Evolutionary conservation across 352 stramenopile species (phyloP), one percentile per base, ranked within the genome.

Genomic region (Phytophthora melonis): DNA sequence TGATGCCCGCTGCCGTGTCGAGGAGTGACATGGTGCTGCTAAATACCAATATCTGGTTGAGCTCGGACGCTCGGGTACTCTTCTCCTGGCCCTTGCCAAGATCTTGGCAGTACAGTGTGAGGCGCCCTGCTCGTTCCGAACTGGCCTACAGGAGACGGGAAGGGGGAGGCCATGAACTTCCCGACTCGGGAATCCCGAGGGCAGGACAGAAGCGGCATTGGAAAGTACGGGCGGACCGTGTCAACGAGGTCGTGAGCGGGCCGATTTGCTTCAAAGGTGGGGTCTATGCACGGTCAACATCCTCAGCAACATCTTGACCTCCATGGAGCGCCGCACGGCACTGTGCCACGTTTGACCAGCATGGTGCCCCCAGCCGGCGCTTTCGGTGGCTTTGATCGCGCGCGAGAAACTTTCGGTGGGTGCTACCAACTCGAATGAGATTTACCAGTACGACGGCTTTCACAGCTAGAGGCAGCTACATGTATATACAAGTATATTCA

Each of bases 221-320:
- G 64, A 76, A 72, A 72, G 58, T 59, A 36, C 68, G 49, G 19
- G 16, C 21, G 8, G 56, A 45, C 53, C 53, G 61, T 66, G 69
- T 68, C 63, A 76, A 68, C 69, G 63, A 76, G 58, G 58, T 52
- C 53, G 68, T 57, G 58, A 63, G 30, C 60, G 47, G 21, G 19
- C 63, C 23, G 53, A 41, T 69, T 53, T 66, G 64, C 53, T 65
- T 70, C 67, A 70, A 72, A 64, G 25, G 61, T 18, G 63, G 54
- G 52, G 45, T 59, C 52, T 77, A 77, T 77, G 64, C 34, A 77
- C 70, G 27, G 25, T n/a, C 57, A 65, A 53, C 63, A 76, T 76
- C 57, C 30, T 54, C 41, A 19, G 32, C 27, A 50, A 59, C 58
- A 72, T 72, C 30, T 52, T 58, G 16, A 3, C n/a, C 18, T 32